These are phyloP conservation scores for Xylaria sp. DNA, from an alignment of 2,329 filamentous ascomycete species.

Conservation along the genomic window DNA sequence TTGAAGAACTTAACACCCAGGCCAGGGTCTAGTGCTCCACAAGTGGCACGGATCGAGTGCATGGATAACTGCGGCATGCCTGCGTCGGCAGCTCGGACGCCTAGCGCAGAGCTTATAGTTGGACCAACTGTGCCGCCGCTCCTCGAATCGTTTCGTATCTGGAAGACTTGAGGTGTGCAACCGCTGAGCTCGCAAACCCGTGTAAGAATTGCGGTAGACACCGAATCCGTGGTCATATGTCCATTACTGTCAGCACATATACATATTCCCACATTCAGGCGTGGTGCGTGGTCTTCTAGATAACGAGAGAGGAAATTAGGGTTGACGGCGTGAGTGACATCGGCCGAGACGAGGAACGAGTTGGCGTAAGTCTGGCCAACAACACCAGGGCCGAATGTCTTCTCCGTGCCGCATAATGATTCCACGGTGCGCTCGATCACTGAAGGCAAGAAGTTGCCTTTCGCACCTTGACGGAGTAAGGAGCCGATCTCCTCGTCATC, in stretches of 20 bases:
- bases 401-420: conserved; percentile 57
- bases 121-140: conserved; percentile 96
- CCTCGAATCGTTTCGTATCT: conserved; percentile 91
- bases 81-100: conserved; percentile 84
- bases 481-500: conserved; percentile 98
- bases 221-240: conserved; percentile 93
- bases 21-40: conserved; percentile 85
- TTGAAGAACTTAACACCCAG: conserved; percentile 89
- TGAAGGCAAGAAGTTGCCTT: conserved; percentile 85
- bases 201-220: conserved; percentile 83
- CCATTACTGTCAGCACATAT: conserved; percentile 87
- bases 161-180: conserved; percentile 83
- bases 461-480: conserved; percentile 87
- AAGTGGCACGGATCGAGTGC: conserved; percentile 92
- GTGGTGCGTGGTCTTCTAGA: conserved; percentile 84
- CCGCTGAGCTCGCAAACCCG: conserved; percentile 79
- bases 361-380: conserved; percentile 87
- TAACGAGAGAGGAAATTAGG: conserved; percentile 91
- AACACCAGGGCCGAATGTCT: conserved; percentile 66
- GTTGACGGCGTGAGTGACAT: conserved; percentile 93
- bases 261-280: conserved; percentile 87
- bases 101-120: conserved; percentile 82
- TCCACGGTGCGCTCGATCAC: conserved; percentile 86
- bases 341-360: conserved; percentile 90
- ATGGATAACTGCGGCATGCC: conserved; percentile 93